These are phyloP conservation scores for Cunninghamia lanceolata DNA, from an alignment of 75 land plant genomes.

Conservation along the genomic window DNA sequence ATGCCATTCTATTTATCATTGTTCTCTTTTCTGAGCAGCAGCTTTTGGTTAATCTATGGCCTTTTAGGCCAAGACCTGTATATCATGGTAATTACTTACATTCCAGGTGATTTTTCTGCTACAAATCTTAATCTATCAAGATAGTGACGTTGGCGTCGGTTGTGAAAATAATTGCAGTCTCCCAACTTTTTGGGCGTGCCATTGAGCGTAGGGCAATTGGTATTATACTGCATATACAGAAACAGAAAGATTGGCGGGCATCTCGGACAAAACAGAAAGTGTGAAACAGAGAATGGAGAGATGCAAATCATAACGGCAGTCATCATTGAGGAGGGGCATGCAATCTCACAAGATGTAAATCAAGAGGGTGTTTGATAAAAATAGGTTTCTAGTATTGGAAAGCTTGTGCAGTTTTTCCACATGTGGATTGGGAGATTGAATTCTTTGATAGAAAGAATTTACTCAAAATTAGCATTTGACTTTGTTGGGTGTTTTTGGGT, in stretches of 20 bases:
- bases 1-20: conserved; percentile 16
- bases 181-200: not conserved
- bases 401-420: too few relatives aligned
- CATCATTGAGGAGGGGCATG: too few relatives aligned
- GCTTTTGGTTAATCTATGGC: conserved; percentile 11
- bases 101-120: not conserved
- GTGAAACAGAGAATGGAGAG: too few relatives aligned
- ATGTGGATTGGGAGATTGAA: too few relatives aligned
- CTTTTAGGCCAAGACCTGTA: not conserved
- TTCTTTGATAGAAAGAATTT: too few relatives aligned
- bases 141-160: not conserved
- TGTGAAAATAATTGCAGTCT: not conserved
- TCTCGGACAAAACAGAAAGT: too few relatives aligned
- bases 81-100: not conserved
- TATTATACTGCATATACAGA: not conserved
- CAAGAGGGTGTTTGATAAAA: too few relatives aligned
- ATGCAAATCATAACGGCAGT: too few relatives aligned
- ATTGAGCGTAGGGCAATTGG: not conserved
- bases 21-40: conserved; percentile 3
- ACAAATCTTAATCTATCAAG: not conserved
- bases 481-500: too few relatives aligned
- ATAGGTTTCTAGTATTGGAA: too few relatives aligned
- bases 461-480: too few relatives aligned
- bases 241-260: not conserved
- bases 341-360: too few relatives aligned